Percentiles rank a stretch among this genome's conserved stretches.
These are phyloP conservation scores for Alnus glutinosa DNA, from an alignment of 306 rosid genomes.

Conservation along the genomic window DNA sequence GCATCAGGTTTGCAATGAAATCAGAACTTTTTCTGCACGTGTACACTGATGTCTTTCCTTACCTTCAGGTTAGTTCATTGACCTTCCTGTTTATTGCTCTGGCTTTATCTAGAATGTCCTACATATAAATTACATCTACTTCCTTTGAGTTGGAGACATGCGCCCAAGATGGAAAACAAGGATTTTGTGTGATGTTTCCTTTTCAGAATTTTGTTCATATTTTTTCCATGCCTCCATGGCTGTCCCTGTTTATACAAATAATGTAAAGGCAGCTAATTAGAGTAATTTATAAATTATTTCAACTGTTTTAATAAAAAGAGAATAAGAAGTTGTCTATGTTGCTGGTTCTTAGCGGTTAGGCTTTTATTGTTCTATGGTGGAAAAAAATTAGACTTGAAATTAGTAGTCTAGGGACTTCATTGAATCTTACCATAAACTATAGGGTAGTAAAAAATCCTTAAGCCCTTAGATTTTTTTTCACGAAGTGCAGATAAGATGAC, in stretches of 20 bases:
- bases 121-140: constrained; percentile 3
- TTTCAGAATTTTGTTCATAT: not conserved
- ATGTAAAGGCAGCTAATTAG: not conserved
- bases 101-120: not conserved
- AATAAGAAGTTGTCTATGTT: not conserved
- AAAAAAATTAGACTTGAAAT: too few species aligned
- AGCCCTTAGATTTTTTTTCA: not conserved
- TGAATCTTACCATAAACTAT: not conserved
- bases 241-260: not conserved
- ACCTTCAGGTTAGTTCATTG: constrained; percentile 67
- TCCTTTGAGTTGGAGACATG: not conserved
- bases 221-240: not conserved
- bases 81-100: constrained; percentile 3
- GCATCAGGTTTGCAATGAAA: constrained; percentile 69
- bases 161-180: not conserved
- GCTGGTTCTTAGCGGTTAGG: not conserved
- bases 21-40: constrained; percentile 62
- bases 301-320: not conserved
- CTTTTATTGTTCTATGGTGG: not conserved
- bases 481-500: not conserved
- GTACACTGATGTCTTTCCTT: constrained; percentile 55
- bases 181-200: not conserved
- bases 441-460: not conserved
- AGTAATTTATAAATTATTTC: not conserved
- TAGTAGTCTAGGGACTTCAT: not conserved